phyloP scores from a whole-genome alignment of 768 basidiomycete species.

The Phylloporus sp. region DNA sequence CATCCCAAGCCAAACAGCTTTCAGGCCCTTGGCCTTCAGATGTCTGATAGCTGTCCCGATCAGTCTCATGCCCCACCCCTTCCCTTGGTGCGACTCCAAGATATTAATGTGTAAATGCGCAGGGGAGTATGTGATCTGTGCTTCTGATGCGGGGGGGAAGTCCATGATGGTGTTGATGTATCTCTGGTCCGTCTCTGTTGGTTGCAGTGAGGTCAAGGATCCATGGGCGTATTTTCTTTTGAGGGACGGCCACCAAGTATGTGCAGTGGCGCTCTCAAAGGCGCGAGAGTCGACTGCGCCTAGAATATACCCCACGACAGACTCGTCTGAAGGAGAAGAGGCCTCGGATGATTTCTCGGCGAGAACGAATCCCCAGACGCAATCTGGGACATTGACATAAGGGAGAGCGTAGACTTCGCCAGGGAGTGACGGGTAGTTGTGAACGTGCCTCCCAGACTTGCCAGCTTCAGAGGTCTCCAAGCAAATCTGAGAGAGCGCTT shows the following conservation, averaged over 20 bases:
- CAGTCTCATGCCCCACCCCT: constrained; percentile 68
- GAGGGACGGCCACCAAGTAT: constrained; percentile 65
- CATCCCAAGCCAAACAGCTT: constrained; percentile 65
- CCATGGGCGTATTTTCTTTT: constrained; percentile 49
- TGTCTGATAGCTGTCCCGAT: constrained; percentile 52
- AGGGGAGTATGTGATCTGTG: constrained; percentile 60
- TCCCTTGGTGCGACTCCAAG: constrained; percentile 58
- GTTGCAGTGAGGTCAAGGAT: constrained; percentile 9
- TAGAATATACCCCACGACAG: constrained; percentile 68
- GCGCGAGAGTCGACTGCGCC: constrained; percentile 64
- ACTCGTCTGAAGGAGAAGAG: constrained; percentile 28
- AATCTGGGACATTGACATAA: constrained; percentile 60
- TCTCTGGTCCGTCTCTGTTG: constrained; percentile 22
- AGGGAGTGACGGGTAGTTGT: constrained; percentile 60
- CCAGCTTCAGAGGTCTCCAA: constrained; percentile 73
- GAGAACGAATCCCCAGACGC: constrained; percentile 72
- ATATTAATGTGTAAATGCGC: constrained; percentile 79
- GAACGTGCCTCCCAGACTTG: constrained; percentile 55
- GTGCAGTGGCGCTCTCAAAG: constrained; percentile 52
- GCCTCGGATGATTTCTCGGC: constrained; percentile 39
- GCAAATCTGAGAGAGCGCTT: constrained; percentile 66
- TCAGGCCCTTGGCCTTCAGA: constrained; percentile 43
- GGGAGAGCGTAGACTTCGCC: constrained; percentile 75
- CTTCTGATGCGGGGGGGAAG: constrained; percentile 41
- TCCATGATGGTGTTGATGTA: constrained; percentile 36